phyloP scores from a whole-genome alignment of 352 stramenopile genomes.

The Phytophthora litchii region DNA sequence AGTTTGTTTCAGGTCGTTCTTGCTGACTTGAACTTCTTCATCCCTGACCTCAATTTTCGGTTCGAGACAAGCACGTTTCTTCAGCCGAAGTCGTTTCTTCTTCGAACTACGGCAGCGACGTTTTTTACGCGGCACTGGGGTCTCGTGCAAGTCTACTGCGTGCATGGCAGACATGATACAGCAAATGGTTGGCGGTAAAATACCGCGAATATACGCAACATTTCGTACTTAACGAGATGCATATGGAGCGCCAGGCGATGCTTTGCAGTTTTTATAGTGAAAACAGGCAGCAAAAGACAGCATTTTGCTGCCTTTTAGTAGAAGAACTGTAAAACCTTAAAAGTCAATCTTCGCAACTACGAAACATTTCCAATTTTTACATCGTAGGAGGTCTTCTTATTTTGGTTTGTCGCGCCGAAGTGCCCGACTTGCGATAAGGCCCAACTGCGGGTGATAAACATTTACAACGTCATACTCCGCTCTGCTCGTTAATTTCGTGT shows the following conservation, averaged over 20 bases:
- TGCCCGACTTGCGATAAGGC: slow-evolving; percentile 63
- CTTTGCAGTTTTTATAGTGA: too few relatives aligned
- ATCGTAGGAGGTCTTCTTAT: slow-evolving; percentile 3
- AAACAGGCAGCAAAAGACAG: too few relatives aligned
- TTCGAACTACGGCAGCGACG: slow-evolving; percentile 16
- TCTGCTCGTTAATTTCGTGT: slow-evolving; percentile 35
- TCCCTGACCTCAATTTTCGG: not conserved
- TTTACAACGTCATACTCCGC: slow-evolving; percentile 75
- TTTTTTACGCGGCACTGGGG: slow-evolving; percentile 6
- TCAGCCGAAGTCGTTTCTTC: slow-evolving; percentile 20
- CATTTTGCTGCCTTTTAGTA: too few relatives aligned
- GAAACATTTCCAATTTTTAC: too few relatives aligned
- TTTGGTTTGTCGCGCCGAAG: slow-evolving; percentile 40
- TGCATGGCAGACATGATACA: not conserved
- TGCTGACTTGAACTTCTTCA: not conserved
- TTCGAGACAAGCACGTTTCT: slow-evolving; percentile 14
- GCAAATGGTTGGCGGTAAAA: slow-evolving; percentile 22
- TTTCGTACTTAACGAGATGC: slow-evolving; percentile 1
- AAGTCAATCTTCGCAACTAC: too few relatives aligned
- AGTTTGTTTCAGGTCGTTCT: not conserved
- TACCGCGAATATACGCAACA: not conserved
- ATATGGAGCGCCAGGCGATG: not conserved
- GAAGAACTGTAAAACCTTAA: too few relatives aligned
- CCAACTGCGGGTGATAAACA: slow-evolving; percentile 67
- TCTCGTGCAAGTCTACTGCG: not conserved